A percentile compares a stretch with the other conserved stretches of the same genome.
These are phyloP conservation scores for Kalmusia sp. DNA, from an alignment of 2,329 filamentous ascomycete genomes.

Conservation along the genomic window DNA sequence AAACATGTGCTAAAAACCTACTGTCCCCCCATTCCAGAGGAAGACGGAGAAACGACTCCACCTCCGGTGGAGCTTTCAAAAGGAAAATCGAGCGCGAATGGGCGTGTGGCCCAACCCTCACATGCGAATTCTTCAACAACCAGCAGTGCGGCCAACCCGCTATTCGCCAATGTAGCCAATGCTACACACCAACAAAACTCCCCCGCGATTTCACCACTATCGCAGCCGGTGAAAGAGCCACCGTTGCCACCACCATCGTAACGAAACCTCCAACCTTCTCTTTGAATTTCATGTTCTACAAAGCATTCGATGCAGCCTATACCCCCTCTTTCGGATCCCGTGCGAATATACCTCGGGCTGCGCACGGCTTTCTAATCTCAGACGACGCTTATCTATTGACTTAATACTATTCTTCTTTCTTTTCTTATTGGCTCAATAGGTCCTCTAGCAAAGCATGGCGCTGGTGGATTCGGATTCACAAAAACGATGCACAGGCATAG, in stretches of 20 bases:
- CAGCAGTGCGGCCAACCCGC: background rate
- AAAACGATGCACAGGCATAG: constrained; percentile 1
- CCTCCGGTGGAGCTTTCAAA: constrained; percentile 3
- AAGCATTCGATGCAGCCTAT: background rate
- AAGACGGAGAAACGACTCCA: constrained; percentile 50
- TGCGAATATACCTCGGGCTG: background rate
- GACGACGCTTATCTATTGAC: background rate
- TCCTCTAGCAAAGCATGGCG: constrained; percentile 16
- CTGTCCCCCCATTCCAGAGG: constrained; percentile 81
- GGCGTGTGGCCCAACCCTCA: background rate
- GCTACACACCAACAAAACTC: background rate
- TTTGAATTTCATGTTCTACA: background rate
- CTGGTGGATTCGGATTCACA: constrained; percentile 5
- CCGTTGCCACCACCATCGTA: background rate
- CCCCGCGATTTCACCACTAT: constrained; percentile 9
- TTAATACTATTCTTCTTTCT: constrained; percentile 8
- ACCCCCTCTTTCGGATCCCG: background rate
- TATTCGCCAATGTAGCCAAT: background rate
- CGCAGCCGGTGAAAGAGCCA: background rate
- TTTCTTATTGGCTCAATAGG: background rate
- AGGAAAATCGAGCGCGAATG: background rate
- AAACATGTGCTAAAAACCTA: constrained; percentile 85
- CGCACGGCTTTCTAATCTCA: constrained; percentile 3
- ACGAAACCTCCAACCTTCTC: background rate
- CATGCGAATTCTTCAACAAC: background rate